Base-by-base conservation (phyloP, 768 basidiomycete species). In the Gautieria morchelliformis region DNA sequence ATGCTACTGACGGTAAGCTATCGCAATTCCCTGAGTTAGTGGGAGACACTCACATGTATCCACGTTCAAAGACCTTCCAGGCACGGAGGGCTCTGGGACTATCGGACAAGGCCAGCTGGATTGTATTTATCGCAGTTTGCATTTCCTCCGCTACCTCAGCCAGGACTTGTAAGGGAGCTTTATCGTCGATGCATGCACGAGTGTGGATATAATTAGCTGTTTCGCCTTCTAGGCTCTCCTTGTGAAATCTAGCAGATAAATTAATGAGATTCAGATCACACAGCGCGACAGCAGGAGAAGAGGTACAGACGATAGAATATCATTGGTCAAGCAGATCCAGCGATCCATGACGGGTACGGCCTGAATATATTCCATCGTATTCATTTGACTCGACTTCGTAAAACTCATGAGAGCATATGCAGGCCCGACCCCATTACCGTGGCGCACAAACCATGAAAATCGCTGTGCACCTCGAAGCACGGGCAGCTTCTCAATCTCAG, bases 401-500 rank as follows among this genome's bases (percentile, higher is more conserved):
- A 53, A 53, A 7, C 3, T 22, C 12, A 37, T 24, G 24, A 53
- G 32, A 7, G 32, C 17, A 40, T 9, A 53, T 2, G 52, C 52
- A 39, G 20, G 5, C 7, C 32, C 33, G 11, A 40, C 52, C 2
- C 52, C 52, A 7, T 27, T 37, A 10, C 24, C 8, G 11, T 53
- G 32, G 12, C 52, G 52, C 14, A 53, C 40, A n/a, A n/a, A 53
- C 52, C 52, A 53, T 6, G 52, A 24, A 12, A 53, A 53, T 5
- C 52, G 30, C 30, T 53, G 35, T 11, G 40, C n/a, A 11, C 52
- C 52, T 2, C 17, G 9, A 8, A 33, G 11, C 8, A 41, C 20
- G 9, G 52, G 52, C 6, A 40, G 14, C 14, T 19, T 7, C 19
- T 53, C 32, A 14, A 53, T 12, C 5, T 53, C 52, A 17, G 52